Percentiles rank a stretch among this genome's conserved stretches.
phyloP scores from a whole-genome alignment of 768 basidiomycete species.

The Calocera cornea region DNA sequence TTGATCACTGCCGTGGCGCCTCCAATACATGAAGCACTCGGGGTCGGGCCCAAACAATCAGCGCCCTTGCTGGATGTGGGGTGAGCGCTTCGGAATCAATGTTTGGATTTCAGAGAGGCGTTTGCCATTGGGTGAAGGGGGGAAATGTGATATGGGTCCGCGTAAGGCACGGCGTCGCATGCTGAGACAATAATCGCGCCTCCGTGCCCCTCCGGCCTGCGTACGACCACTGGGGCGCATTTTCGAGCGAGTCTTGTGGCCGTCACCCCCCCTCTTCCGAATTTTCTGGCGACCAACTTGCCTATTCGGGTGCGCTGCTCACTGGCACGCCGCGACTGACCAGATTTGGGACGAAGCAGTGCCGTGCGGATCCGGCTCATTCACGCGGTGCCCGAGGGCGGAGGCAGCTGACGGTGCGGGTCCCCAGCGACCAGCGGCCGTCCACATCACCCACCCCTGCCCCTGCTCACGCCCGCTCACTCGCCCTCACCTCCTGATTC shows the following conservation, averaged over 20 bases:
- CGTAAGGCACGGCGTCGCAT: neutral
- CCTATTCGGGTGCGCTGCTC: neutral
- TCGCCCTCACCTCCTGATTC: neutral
- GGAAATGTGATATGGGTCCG: slow-evolving; percentile 2
- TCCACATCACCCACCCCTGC: neutral
- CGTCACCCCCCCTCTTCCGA: neutral
- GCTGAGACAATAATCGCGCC: neutral
- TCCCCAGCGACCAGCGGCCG: neutral
- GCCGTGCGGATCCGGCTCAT: neutral
- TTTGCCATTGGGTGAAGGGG: neutral
- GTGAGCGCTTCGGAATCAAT: neutral
- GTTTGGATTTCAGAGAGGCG: neutral
- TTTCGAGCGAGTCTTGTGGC: neutral
- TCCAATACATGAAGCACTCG: neutral
- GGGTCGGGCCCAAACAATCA: neutral
- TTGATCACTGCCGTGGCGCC: neutral
- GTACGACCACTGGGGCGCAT: neutral
- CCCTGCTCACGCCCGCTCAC: neutral
- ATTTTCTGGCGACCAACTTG: neutral
- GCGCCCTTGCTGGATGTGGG: neutral
- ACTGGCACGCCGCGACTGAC: neutral
- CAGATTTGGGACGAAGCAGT: neutral
- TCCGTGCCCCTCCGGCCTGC: neutral
- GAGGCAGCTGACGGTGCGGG: neutral
- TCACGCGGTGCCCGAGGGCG: slow-evolving; percentile 4